A percentile compares a stretch with the other conserved stretches of the same genome.
These are phyloP conservation scores for Amphirosellinia nigrospora DNA, from an alignment of 495 filamentous ascomycete genomes.

Conservation along the genomic window DNA sequence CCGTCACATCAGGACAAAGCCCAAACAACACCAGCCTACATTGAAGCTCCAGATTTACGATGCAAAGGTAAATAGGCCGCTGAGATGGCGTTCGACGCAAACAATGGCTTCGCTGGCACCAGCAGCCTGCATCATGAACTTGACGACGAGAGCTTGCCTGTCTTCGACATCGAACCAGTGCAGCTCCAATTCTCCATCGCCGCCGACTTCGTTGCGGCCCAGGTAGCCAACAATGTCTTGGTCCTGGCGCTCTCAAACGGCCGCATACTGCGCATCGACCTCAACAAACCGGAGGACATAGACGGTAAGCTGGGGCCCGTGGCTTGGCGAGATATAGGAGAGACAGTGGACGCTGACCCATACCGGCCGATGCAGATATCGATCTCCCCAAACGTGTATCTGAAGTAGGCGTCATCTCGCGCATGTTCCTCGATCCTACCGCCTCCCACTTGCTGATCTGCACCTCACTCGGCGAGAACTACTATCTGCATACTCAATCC, in stretches of 20 bases:
- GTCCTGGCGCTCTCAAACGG: constrained; percentile 87
- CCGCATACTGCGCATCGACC: constrained; percentile 89
- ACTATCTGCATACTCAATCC: constrained; percentile 95
- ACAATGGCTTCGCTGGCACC: constrained; percentile 58
- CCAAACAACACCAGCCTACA: background rate
- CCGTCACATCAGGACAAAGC: background rate
- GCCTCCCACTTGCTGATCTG: constrained; percentile 93
- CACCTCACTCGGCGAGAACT: constrained; percentile 92
- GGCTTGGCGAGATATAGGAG: background rate
- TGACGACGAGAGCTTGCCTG: constrained; percentile 70
- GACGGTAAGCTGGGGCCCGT: constrained; percentile 66
- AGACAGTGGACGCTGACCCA: constrained; percentile 9
- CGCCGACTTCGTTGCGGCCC: constrained; percentile 92
- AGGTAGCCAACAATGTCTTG: constrained; percentile 96
- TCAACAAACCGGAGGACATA: constrained; percentile 92
- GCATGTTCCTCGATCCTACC: constrained; percentile 95
- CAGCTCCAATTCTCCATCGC: constrained; percentile 90
- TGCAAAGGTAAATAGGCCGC: constrained; percentile 31
- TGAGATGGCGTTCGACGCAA: constrained; percentile 55
- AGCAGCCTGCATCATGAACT: constrained; percentile 59
- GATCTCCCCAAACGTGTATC: constrained; percentile 93
- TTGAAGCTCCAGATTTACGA: constrained; percentile 14
- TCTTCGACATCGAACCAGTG: constrained; percentile 91
- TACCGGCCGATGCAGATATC: constrained; percentile 68
- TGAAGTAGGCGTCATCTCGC: constrained; percentile 87